Base-by-base conservation (phyloP, 2,329 filamentous ascomycete species). In the Bipolaris gigantea region DNA sequence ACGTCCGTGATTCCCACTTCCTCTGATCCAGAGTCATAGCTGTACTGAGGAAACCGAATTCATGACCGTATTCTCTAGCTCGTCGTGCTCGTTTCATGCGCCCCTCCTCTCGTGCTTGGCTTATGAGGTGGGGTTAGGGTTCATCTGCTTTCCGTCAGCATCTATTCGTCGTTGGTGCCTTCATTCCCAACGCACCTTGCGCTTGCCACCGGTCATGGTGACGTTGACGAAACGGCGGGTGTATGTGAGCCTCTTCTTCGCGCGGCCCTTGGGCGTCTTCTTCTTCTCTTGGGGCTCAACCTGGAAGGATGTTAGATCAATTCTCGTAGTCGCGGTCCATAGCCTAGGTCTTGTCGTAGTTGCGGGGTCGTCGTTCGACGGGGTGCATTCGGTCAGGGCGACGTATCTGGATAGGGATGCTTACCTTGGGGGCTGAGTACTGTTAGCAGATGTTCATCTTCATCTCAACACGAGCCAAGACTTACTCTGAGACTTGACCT, bases 171-270 rank as follows among this genome's bases (percentile, higher is more conserved):
- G n/a, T 16, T n/a, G 10, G 39, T 8, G 7, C n/a, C 13, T 13
- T 18, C 8, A 21, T 5, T 23, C 15, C 71, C 67, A 45, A 66
- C 82, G 76, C 80, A 94, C 91, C 91, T 97, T 97, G 81, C 93
- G 86, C 92, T 97, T 97, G 83, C 93, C 93, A 80, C 92, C 92
- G 67, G 92, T 95, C 81, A 96, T 85, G 75, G 90, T 94, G 77
- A 97, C 92, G 83, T 97, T 97, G 72, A 97, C 92, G 84, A 97
- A 97, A 75, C 93, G 92, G 79, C 93, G 89, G 73, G 91, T 96
- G 87, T 97, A 97, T 79, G 86, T 87, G 79, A 95, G 87, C 76
- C 93, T 87, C 92, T 97, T 97, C 83, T 94, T 91, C 72, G 93
- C 93, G 77, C 93, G 92, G 77, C 93, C 93, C 88, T 97, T 97